A percentile compares a stretch with the other conserved stretches of the same genome.
These are phyloP conservation scores for Blastocystis sp. DNA, from an alignment of 352 stramenopile genomes.

Conservation along the genomic window DNA sequence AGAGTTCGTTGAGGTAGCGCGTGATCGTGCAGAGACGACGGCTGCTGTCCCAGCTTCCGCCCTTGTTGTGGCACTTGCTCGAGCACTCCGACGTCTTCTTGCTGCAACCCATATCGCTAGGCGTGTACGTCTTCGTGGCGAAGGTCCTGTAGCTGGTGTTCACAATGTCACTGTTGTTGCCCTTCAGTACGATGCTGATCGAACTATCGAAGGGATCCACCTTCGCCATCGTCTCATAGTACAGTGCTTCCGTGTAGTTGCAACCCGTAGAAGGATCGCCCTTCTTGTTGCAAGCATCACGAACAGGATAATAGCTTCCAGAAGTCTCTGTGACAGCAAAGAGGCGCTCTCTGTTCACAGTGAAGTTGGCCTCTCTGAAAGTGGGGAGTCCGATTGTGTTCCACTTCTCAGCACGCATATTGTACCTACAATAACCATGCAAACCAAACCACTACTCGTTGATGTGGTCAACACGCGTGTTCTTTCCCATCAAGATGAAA, in stretches of 20 bases:
- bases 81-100: constrained; percentile 21
- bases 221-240: not conserved
- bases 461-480: constrained; percentile 25
- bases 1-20: not conserved
- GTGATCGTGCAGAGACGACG: not conserved
- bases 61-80: constrained; percentile 33
- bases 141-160: not conserved
- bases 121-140: not conserved
- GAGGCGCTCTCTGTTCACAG: not conserved
- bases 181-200: not conserved
- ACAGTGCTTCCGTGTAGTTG: not conserved
- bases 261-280: constrained; percentile 37
- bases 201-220: not conserved
- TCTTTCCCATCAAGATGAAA: not conserved
- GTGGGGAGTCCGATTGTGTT: not conserved
- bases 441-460: not conserved
- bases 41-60: not conserved
- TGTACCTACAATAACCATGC: not conserved
- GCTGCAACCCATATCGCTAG: not conserved
- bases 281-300: constrained; percentile 43
- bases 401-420: not conserved
- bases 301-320: constrained; percentile 40
- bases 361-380: not conserved
- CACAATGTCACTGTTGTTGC: not conserved
- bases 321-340: not conserved